Evolutionary conservation across 2,329 filamentous ascomycete species (phyloP), one percentile per base, ranked within the genome.

Genomic region (Arthrobotrys pseudoclavata): DNA sequence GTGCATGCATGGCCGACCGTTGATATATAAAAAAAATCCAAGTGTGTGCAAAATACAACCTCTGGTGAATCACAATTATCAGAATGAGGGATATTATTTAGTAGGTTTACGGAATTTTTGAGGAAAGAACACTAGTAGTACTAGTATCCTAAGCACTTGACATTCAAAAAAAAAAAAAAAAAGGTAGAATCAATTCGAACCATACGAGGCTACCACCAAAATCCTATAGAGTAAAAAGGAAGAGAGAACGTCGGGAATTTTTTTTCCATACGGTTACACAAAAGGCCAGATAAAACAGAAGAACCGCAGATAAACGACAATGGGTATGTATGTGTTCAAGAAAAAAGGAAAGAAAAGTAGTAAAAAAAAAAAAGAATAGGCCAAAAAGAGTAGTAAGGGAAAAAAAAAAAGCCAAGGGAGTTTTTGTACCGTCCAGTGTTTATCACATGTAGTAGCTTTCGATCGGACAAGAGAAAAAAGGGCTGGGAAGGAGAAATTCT

Each of bases 251-350:
- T 57, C n/a, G 29, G 29, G n/a, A 31, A 31, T 53, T 57, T 57
- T 45, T 57, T 37, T 26, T 57, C 29, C 52, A 22, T 57, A 57
- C 26, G 29, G 29, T 57, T 57, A 57, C 52, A 57, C 29, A 57
- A 57, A 37, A 52, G 24, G 47, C 42, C 18, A 50, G 20, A 50
- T 12, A 50, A 53, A 53, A 18, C 7, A 37, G 6, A 57, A 57
- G n/a, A 37, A 37, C 3, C 29, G 52, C 29, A 57, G 29, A 57
- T 53, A 57, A 57, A 57, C 52, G 52, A 57, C 31, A 57, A 57
- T 57, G 52, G 52, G 52, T 57, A 57, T 57, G 52, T 57, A 57
- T 57, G 52, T 34, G 52, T 57, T 57, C 26, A n/a, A 55, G 34
- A 37, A 37, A 34, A 57, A 37, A n/a, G 15, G 26, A 31, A 34